phyloP scores from a whole-genome alignment of 2,329 filamentous ascomycete species.

The Ustulina deusta region DNA sequence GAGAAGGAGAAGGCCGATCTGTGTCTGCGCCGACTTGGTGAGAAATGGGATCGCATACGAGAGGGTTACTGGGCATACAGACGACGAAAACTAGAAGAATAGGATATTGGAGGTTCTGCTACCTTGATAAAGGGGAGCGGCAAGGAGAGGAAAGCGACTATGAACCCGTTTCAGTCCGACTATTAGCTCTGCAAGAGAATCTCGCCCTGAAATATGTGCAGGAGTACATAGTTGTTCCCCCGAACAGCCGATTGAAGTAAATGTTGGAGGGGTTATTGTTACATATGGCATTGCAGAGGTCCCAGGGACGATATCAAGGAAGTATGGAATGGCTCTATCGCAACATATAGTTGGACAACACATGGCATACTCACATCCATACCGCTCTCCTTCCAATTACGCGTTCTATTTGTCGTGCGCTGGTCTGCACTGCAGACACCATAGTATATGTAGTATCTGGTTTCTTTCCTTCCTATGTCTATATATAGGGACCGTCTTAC shows the following conservation, averaged over 20 bases:
- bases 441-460: not conserved
- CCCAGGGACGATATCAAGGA: not conserved
- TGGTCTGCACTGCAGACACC: not conserved
- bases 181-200: not conserved
- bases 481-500: not conserved
- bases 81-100: slow-evolving; percentile 52
- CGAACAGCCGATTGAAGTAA: not conserved
- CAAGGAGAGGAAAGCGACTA: not conserved
- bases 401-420: not conserved
- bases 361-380: not conserved
- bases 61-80: slow-evolving; percentile 90
- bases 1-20: slow-evolving; percentile 72
- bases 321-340: not conserved
- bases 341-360: not conserved
- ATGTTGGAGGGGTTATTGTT: not conserved
- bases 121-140: not conserved
- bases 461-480: not conserved
- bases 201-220: not conserved
- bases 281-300: not conserved
- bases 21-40: slow-evolving; percentile 78
- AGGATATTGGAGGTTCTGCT: not conserved
- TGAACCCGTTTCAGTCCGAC: not conserved
- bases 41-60: slow-evolving; percentile 91
- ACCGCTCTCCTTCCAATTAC: not conserved
- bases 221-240: not conserved